Evolutionary conservation across 2,329 filamentous ascomycete genomes (phyloP).

Genomic region (Hypoxylon sp.): DNA sequence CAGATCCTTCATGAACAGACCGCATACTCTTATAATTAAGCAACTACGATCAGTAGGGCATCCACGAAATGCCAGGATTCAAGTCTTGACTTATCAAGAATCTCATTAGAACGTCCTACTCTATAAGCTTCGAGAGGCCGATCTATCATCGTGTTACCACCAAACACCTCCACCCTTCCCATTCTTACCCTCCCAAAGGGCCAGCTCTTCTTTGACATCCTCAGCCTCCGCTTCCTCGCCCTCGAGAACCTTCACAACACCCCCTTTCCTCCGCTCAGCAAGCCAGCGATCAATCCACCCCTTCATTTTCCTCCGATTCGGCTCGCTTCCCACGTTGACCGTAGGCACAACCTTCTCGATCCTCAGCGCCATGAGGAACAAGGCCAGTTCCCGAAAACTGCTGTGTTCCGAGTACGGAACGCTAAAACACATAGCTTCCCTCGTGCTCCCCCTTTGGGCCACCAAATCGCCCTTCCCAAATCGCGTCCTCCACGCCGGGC

Average conservation of each 20-base stretch:
- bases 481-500: slow-evolving; percentile 79
- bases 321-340: slow-evolving; percentile 81
- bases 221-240: slow-evolving; percentile 55
- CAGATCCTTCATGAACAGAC: too few species aligned
- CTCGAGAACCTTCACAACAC: slow-evolving; percentile 63
- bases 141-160: slow-evolving; percentile 54
- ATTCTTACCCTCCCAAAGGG: slow-evolving; percentile 52
- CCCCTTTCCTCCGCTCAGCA: slow-evolving; percentile 69
- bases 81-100: neutral
- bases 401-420: slow-evolving; percentile 98
- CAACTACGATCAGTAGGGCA: neutral
- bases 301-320: slow-evolving; percentile 72
- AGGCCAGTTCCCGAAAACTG: slow-evolving; percentile 91
- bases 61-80: neutral
- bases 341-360: slow-evolving; percentile 95
- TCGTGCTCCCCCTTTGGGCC: slow-evolving; percentile 86
- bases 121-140: too few species aligned
- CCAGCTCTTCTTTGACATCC: slow-evolving; percentile 26
- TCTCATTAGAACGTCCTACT: too few species aligned
- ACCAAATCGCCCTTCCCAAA: slow-evolving; percentile 81
- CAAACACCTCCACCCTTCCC: slow-evolving; percentile 58
- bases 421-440: slow-evolving; percentile 87
- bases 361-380: slow-evolving; percentile 89
- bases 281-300: slow-evolving; percentile 75
- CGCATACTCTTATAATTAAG: neutral